phyloP scores from a whole-genome alignment of 768 basidiomycete genomes.

The Russula foetens region DNA sequence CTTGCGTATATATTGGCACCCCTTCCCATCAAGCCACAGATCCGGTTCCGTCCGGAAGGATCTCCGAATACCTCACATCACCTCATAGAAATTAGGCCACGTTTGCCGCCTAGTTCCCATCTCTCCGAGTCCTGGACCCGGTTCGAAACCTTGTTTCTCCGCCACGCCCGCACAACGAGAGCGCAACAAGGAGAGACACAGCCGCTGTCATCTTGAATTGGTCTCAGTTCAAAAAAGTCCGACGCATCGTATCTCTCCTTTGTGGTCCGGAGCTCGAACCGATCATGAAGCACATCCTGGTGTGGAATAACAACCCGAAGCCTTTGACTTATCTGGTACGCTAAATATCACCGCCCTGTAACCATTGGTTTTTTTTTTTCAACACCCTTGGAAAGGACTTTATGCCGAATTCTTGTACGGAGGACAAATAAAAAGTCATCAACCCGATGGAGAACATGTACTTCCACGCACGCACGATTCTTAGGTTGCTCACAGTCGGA shows the following conservation, averaged over 20 bases:
- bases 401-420: conserved; percentile 32
- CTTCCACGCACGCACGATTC: conserved; percentile 57
- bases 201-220: conserved; percentile 57
- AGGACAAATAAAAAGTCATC: conserved; percentile 39
- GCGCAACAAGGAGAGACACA: background rate
- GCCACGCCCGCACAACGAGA: background rate
- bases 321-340: conserved; percentile 37
- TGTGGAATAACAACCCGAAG: conserved; percentile 58
- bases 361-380: conserved; percentile 26
- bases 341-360: background rate
- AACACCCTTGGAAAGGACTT: conserved; percentile 23
- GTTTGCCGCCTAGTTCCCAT: conserved; percentile 1
- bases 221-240: conserved; percentile 56
- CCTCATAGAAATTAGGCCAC: background rate
- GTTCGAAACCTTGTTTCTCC: background rate
- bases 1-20: background rate
- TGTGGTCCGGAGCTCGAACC: conserved; percentile 40
- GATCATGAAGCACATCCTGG: conserved; percentile 39
- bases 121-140: background rate
- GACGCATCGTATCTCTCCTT: conserved; percentile 43
- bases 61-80: background rate
- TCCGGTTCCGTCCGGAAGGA: background rate
- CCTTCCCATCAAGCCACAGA: background rate
- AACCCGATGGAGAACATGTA: conserved; percentile 51
- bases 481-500: conserved; percentile 44